A percentile compares a stretch with the other conserved stretches of the same genome.
Conservation (phyloP, 768 basidiomycete species). For the Chalciporus chontae region DNA sequence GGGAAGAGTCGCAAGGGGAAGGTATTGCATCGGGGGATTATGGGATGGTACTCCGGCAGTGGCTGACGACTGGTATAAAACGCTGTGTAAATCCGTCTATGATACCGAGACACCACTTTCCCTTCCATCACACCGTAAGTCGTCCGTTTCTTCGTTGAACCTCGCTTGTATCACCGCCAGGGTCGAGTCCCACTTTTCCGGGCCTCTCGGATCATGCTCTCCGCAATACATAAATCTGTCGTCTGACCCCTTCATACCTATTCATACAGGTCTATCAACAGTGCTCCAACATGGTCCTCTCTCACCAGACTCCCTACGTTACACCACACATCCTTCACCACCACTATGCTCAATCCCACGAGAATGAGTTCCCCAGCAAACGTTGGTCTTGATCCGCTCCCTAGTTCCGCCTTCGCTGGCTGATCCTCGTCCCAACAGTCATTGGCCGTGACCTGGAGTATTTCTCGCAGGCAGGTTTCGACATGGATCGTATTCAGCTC, state of each 20-base stretch:
- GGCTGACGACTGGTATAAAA: constrained; percentile 28
- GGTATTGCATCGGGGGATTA: constrained; percentile 27
- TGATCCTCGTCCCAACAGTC: constrained; percentile 44
- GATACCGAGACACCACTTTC: neutral
- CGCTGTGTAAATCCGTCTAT: constrained; percentile 3
- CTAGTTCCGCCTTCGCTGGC: constrained; percentile 6
- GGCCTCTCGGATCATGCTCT: constrained; percentile 25
- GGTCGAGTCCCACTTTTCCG: constrained; percentile 8
- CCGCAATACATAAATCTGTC: constrained; percentile 4
- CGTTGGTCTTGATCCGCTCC: constrained; percentile 42
- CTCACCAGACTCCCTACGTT: constrained; percentile 77
- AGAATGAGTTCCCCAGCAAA: constrained; percentile 56
- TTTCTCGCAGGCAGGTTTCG: constrained; percentile 98
- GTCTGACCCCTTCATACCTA: neutral
- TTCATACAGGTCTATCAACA: neutral
- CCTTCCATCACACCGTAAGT: constrained; percentile 19
- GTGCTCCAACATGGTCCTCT: constrained; percentile 54
- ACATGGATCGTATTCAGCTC: constrained; percentile 96
- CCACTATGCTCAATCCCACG: constrained; percentile 73
- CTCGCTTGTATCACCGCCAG: neutral
- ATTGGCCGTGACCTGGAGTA: constrained; percentile 92
- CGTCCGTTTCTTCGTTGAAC: neutral
- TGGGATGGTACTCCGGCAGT: constrained; percentile 26
- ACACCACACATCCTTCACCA: constrained; percentile 89
- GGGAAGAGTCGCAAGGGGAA: constrained; percentile 2